phyloP scores from a whole-genome alignment of 2,329 filamentous ascomycete species.

The Akanthomyces dipterigenus region DNA sequence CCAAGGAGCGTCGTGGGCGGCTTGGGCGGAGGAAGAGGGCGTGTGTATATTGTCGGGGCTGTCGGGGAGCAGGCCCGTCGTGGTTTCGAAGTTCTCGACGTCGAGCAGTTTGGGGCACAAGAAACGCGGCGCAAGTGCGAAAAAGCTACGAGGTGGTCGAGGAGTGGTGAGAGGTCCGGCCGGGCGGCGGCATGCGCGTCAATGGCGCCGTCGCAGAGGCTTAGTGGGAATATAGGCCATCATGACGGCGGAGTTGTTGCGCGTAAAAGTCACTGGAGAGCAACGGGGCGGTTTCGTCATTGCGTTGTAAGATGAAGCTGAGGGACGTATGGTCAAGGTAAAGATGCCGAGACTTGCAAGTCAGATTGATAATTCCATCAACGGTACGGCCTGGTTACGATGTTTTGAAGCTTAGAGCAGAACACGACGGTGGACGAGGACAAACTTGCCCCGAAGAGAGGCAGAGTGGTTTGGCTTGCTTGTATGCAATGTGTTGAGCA shows the following conservation, averaged over 20 bases:
- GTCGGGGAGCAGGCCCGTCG: constrained; percentile 24
- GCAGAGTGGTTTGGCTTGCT: background rate
- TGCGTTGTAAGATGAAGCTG: too few species aligned
- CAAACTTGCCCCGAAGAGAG: background rate
- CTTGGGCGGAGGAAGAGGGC: constrained; percentile 22
- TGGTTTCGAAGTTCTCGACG: constrained; percentile 29
- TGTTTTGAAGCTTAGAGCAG: too few species aligned
- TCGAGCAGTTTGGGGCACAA: too few species aligned
- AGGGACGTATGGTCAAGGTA: too few species aligned
- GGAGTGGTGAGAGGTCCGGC: background rate
- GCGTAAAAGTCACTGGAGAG: background rate
- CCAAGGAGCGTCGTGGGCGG: constrained; percentile 20
- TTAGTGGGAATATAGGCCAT: background rate
- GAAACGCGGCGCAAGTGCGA: background rate
- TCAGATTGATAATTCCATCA: too few species aligned
- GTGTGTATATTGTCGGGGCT: constrained; percentile 29
- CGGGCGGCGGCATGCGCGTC: background rate
- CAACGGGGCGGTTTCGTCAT: too few species aligned
- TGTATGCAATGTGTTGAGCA: background rate
- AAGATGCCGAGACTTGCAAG: too few species aligned
- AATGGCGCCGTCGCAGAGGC: background rate
- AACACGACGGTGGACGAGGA: too few species aligned
- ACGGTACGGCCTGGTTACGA: too few species aligned
- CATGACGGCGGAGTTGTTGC: background rate
- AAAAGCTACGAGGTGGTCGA: background rate